These are phyloP conservation scores for Penicillium sp. DNA, from an alignment of 2,329 filamentous ascomycete genomes.

Conservation along the genomic window DNA sequence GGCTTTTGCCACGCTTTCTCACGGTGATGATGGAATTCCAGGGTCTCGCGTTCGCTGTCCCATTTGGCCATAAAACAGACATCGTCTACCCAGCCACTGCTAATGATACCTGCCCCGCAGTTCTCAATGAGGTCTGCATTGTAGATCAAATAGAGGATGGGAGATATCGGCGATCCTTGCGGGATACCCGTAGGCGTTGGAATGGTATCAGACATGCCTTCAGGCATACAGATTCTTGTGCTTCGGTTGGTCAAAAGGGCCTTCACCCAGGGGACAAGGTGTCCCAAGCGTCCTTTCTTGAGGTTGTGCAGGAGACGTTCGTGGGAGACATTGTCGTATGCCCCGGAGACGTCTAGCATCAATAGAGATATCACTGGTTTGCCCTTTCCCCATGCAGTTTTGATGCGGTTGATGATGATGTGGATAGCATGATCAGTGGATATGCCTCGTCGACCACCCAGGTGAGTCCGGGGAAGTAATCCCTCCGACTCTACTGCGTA, in stretches of 20 bases:
- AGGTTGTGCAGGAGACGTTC: neutral
- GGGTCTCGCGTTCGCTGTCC: no score
- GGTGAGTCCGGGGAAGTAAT: neutral
- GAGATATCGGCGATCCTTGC: slow-evolving; percentile 28
- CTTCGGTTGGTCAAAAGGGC: neutral
- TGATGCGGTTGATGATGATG: neutral
- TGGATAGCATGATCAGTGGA: neutral
- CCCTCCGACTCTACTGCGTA: neutral
- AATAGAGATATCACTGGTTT: neutral
- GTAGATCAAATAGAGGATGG: slow-evolving; percentile 34
- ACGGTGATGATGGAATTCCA: no score
- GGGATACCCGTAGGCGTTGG: slow-evolving; percentile 22
- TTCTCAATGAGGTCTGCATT: no score
- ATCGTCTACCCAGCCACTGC: no score
- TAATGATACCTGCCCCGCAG: no score
- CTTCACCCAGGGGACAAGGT: neutral
- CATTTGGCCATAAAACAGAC: no score
- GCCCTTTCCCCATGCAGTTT: neutral
- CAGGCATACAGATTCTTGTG: neutral
- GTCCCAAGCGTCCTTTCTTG: neutral
- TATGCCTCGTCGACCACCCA: neutral
- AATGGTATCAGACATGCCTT: slow-evolving; percentile 1
- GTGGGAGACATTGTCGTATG: neutral
- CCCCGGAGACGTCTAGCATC: neutral
- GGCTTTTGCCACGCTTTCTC: no score